These are phyloP conservation scores for Neofusicoccum sp. DNA, from an alignment of 2,329 filamentous ascomycete species.

Conservation along the genomic window DNA sequence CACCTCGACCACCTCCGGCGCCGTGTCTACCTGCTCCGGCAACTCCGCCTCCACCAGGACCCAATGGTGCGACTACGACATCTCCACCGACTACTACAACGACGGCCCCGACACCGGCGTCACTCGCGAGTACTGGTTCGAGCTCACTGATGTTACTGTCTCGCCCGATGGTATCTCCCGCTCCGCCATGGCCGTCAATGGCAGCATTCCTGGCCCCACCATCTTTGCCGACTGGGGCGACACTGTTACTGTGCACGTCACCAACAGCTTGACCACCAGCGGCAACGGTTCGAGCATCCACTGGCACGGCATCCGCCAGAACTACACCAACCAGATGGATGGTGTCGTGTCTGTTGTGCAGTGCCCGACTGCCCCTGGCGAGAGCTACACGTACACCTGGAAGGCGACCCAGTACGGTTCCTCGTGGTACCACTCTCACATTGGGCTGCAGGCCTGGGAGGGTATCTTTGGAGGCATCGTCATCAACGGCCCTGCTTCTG, in stretches of 20 bases:
- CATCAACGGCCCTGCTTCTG: conserved; percentile 38
- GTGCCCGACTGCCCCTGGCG: conserved; percentile 29
- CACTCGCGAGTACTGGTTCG: conserved; percentile 56
- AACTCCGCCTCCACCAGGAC: conserved; percentile 6
- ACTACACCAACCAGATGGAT: conserved; percentile 54
- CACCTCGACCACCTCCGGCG: neutral
- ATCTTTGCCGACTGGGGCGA: conserved; percentile 43
- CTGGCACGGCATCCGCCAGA: conserved; percentile 61
- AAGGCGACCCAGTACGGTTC: conserved; percentile 45
- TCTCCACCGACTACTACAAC: conserved; percentile 54
- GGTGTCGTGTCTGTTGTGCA: conserved; percentile 52
- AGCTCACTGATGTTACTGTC: conserved; percentile 50
- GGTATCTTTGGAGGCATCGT: conserved; percentile 35
- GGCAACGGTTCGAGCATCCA: conserved; percentile 61
- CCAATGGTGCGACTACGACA: conserved; percentile 50
- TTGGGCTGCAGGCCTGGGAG: conserved; percentile 32
- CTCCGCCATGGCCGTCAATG: conserved; percentile 13
- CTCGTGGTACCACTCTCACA: conserved; percentile 30
- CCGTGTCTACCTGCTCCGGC: conserved; percentile 10
- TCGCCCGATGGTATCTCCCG: conserved; percentile 58
- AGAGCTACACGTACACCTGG: conserved; percentile 53
- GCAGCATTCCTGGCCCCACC: conserved; percentile 15
- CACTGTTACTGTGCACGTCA: conserved; percentile 46
- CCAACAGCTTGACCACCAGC: conserved; percentile 47
- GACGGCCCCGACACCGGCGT: conserved; percentile 54